Evolutionary conservation across 805 yeast species (phyloP).

Genomic region (Saturnispora diversa): DNA sequence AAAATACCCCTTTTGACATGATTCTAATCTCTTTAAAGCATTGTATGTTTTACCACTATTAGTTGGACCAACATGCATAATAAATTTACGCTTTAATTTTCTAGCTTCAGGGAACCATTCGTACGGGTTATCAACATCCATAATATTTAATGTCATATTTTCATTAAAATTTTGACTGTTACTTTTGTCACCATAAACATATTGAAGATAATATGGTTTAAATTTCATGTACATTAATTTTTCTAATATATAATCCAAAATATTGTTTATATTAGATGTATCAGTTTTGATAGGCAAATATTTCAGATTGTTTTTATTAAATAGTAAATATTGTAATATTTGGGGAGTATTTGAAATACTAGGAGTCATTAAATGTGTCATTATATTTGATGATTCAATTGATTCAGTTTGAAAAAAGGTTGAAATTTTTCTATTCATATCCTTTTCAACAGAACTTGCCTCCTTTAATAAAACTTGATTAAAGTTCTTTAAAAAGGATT

Average conservation of each 20-base stretch:
- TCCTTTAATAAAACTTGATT: conserved; percentile 7
- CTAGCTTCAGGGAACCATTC: conserved; percentile 86
- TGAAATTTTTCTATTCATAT: conserved; percentile 4
- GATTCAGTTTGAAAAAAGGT: conserved; percentile 2
- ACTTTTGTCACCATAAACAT: conserved; percentile 23
- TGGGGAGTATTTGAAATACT: conserved; percentile 5
- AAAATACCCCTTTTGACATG: conserved; percentile 69
- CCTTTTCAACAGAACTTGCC: conserved; percentile 9
- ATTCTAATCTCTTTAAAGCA: conserved; percentile 62
- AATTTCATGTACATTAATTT: conserved; percentile 24
- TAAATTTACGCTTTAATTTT: conserved; percentile 62
- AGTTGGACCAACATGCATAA: conserved; percentile 97
- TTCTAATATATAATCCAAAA: conserved; percentile 23
- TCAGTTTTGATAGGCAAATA: not conserved
- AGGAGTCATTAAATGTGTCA: conserved; percentile 15
- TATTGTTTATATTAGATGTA: conserved; percentile 7
- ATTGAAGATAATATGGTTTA: conserved; percentile 26
- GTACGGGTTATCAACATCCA: conserved; percentile 51
- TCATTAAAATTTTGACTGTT: conserved; percentile 30
- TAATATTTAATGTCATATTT: conserved; percentile 28
- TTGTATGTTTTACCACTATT: conserved; percentile 90
- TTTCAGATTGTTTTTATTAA: conserved; percentile 3
- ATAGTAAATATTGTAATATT: conserved; percentile 3
- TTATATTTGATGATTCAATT: not conserved
- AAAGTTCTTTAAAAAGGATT: conserved; percentile 11